Percentiles rank a stretch among this genome's conserved stretches.
phyloP scores from a whole-genome alignment of 2,329 filamentous ascomycete species.

The Arthrobotrys musiformis region DNA sequence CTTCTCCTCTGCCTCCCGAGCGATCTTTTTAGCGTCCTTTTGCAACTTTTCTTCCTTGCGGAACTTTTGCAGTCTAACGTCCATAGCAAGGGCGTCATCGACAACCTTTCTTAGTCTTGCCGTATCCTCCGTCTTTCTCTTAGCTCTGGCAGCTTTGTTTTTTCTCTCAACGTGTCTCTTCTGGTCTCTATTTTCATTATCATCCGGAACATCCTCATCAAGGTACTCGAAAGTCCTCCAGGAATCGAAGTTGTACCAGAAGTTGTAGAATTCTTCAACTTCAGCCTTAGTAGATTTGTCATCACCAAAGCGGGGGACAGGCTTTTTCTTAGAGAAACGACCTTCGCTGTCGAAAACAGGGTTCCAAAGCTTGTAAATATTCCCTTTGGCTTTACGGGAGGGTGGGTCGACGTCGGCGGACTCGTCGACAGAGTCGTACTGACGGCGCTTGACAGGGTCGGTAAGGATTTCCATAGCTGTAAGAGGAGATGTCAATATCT shows the following conservation, averaged over 20 bases:
- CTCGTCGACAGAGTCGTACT: conserved; percentile 97
- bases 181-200: conserved; percentile 98
- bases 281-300: conserved; percentile 86
- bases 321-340: conserved; percentile 90
- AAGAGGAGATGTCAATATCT: neutral
- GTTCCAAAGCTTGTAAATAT: conserved; percentile 95
- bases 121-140: conserved; percentile 99
- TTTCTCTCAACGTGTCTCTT: conserved; percentile 98
- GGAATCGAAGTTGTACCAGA: conserved; percentile 99
- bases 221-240: conserved; percentile 98
- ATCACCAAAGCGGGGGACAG: conserved; percentile 85
- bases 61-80: conserved; percentile 98
- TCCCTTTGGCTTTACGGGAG: conserved; percentile 89
- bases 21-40: conserved; percentile 94
- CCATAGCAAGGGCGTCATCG: conserved; percentile 82
- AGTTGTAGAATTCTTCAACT: conserved; percentile 97
- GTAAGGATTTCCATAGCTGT: conserved; percentile 86
- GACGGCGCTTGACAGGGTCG: conserved; percentile 89
- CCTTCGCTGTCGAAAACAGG: conserved; percentile 89
- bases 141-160: conserved; percentile 96
- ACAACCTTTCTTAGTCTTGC: conserved; percentile 88
- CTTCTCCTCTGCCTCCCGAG: conserved; percentile 92
- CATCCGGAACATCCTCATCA: conserved; percentile 97
- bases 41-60: conserved; percentile 86
- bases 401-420: conserved; percentile 91